phyloP scores from a whole-genome alignment of 2,329 filamentous ascomycete genomes.

The Phaeosphaeriaceae sp. region DNA sequence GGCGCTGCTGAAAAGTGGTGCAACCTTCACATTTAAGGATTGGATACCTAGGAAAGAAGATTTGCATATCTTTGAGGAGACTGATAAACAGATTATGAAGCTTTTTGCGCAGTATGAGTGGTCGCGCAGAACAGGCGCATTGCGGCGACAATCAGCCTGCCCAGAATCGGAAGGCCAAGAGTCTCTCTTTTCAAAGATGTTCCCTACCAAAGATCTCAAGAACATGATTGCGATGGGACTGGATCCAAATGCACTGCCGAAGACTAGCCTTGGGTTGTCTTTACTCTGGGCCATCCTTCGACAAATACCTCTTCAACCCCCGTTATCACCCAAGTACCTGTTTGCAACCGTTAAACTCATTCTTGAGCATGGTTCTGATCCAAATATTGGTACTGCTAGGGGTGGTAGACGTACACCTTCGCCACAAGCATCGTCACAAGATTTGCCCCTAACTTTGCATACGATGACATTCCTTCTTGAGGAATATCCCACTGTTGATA shows the following conservation, averaged over 20 bases:
- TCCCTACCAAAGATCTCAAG: constrained; percentile 28
- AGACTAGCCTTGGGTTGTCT: constrained; percentile 18
- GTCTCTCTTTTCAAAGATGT: constrained; percentile 20
- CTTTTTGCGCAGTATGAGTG: constrained; percentile 37
- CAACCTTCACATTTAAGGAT: constrained; percentile 31
- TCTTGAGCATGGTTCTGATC: constrained; percentile 22
- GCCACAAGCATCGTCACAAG: constrained; percentile 7
- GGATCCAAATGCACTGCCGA: constrained; percentile 26
- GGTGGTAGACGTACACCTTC: constrained; percentile 16
- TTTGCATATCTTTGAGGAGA: constrained; percentile 10
- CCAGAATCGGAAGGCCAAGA: constrained; percentile 5
- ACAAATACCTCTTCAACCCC: constrained; percentile 17
- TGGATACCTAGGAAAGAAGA: constrained; percentile 25
- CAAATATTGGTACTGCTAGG: constrained; percentile 24
- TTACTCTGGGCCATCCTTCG: constrained; percentile 35
- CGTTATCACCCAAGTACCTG: constrained; percentile 23
- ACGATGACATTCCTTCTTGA: constrained; percentile 35
- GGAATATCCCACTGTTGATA: constrained; percentile 25
- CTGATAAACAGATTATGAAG: constrained; percentile 26
- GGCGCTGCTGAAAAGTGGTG: constrained; percentile 34
- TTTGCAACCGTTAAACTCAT: constrained; percentile 25
- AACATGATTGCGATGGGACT: constrained; percentile 35
- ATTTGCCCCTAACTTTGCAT: constrained; percentile 18
- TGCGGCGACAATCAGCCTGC: constrained; percentile 23
- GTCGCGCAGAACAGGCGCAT: constrained; percentile 22